Percentiles rank a stretch among this genome's conserved stretches.
Evolutionary conservation across 148 eudicot species (phyloP).

Genomic region (Oxyria digyna): DNA sequence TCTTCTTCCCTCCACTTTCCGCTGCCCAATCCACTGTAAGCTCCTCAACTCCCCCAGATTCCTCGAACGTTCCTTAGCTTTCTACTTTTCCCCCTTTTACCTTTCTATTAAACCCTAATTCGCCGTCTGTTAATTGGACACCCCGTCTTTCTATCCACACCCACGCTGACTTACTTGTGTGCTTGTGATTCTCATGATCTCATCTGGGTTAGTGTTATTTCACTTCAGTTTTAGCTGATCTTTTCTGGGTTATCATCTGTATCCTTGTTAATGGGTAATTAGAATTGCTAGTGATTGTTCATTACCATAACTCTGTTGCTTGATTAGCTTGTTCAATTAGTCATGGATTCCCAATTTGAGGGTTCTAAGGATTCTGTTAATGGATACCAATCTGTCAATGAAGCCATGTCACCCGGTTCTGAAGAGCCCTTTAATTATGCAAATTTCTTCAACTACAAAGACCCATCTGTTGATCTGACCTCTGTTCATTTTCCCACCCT

Average conservation of each 20-base stretch:
- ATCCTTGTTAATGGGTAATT: not conserved
- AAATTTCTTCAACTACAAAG: slow-evolving; percentile 32
- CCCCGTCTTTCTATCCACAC: not conserved
- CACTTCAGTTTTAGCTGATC: not conserved
- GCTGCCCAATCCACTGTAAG: not conserved
- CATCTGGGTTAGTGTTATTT: not conserved
- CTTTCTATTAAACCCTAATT: not conserved
- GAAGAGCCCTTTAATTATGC: slow-evolving; percentile 22
- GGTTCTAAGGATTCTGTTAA: slow-evolving; percentile 13
- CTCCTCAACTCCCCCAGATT: not conserved
- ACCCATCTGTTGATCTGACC: slow-evolving; percentile 31
- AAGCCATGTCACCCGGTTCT: slow-evolving; percentile 17
- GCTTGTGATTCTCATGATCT: not conserved
- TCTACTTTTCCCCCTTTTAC: not conserved
- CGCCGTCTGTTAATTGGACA: not conserved
- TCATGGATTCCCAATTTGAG: slow-evolving; percentile 25
- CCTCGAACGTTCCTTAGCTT: not conserved
- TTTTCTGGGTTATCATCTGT: not conserved
- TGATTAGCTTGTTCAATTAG: not conserved
- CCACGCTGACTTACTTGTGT: not conserved
- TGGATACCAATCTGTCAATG: slow-evolving; percentile 15
- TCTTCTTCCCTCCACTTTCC: not conserved
- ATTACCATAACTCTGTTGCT: not conserved
- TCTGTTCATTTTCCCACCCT: slow-evolving; percentile 6
- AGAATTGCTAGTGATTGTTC: not conserved